These are phyloP conservation scores for Flaveria ramosissima DNA, from an alignment of 129 eudicot species.

Conservation along the genomic window DNA sequence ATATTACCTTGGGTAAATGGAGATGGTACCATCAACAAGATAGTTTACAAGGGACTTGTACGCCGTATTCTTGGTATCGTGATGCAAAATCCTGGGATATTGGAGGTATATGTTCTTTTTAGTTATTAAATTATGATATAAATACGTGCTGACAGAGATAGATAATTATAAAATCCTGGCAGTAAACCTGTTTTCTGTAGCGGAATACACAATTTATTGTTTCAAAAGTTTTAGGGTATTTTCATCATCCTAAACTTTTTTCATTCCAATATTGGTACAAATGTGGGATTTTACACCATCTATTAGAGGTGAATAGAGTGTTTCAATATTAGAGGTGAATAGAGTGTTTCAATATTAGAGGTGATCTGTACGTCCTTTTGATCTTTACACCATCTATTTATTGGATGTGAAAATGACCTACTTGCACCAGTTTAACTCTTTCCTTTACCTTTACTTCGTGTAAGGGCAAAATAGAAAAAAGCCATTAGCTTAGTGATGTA, in stretches of 20 bases:
- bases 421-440: background rate
- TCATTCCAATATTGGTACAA: background rate
- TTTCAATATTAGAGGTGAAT: background rate
- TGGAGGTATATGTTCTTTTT: constrained; percentile 57
- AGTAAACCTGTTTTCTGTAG: background rate
- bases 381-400: background rate
- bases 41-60: constrained; percentile 77
- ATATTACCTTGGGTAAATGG: constrained; percentile 97
- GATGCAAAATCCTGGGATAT: constrained; percentile 88
- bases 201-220: background rate
- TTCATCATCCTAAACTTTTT: background rate
- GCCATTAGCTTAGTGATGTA: background rate
- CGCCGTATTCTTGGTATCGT: constrained; percentile 86
- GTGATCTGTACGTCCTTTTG: background rate
- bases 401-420: background rate
- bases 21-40: constrained; percentile 76
- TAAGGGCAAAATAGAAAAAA: background rate
- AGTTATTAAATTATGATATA: constrained; percentile 1
- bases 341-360: background rate
- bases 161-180: background rate
- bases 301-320: background rate
- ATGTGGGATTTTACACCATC: background rate
- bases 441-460: background rate
- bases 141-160: background rate
- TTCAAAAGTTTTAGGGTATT: background rate